A percentile compares a stretch with the other conserved stretches of the same genome.
Evolutionary conservation across 768 basidiomycete species (phyloP).

Genomic region (Mycena vitilis): DNA sequence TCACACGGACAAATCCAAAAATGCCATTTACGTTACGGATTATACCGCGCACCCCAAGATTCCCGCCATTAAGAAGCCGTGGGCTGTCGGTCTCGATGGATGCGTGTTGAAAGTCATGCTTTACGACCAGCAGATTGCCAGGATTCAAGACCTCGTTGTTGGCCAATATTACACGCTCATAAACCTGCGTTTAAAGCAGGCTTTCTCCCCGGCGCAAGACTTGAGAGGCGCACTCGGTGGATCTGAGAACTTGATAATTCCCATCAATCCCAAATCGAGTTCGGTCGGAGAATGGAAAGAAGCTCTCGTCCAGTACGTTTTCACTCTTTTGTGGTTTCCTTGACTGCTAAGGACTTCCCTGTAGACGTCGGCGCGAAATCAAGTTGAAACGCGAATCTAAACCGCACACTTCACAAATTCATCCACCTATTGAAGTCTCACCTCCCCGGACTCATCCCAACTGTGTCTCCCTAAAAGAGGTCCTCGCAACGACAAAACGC

Average conservation of each 20-base stretch:
- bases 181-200: constrained; percentile 60
- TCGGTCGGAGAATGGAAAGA: constrained; percentile 52
- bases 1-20: constrained; percentile 48
- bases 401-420: neutral
- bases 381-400: constrained; percentile 39
- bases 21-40: constrained; percentile 70
- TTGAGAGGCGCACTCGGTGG: constrained; percentile 63
- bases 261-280: constrained; percentile 51
- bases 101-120: constrained; percentile 64
- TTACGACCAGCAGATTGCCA: constrained; percentile 58
- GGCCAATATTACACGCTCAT: constrained; percentile 61
- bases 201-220: constrained; percentile 42
- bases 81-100: constrained; percentile 60
- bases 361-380: constrained; percentile 42
- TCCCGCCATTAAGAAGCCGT: constrained; percentile 45
- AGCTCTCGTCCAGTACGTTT: constrained; percentile 55
- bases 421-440: neutral
- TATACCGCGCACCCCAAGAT: constrained; percentile 67
- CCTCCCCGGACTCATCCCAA: neutral
- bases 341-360: neutral
- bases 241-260: constrained; percentile 55
- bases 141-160: constrained; percentile 48
- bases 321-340: neutral
- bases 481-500: constrained; percentile 45
- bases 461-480: constrained; percentile 42